phyloP scores from a whole-genome alignment of 805 yeast species.

The Nakazawaea peltata region DNA sequence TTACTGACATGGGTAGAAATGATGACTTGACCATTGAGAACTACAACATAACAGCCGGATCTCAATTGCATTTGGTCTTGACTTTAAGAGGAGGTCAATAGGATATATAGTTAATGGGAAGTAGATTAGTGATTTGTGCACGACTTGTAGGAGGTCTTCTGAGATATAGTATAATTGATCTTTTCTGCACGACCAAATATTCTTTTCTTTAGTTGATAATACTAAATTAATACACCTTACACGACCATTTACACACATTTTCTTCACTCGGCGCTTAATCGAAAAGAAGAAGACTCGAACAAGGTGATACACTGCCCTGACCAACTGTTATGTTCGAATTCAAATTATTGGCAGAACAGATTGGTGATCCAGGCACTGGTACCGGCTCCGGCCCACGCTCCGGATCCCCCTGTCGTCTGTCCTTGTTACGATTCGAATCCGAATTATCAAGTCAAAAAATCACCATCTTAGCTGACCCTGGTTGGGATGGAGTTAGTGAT shows the following conservation, averaged over 20 bases:
- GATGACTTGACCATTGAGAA: slow-evolving; percentile 69
- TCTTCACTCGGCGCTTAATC: no score
- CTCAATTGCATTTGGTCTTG: slow-evolving; percentile 81
- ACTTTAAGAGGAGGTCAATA: slow-evolving; percentile 83
- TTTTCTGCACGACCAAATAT: no score
- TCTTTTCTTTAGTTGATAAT: no score
- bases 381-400: no score
- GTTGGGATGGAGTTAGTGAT: slow-evolving; percentile 54
- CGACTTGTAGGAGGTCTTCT: no score
- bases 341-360: slow-evolving; percentile 7
- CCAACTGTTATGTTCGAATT: slow-evolving; percentile 7
- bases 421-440: slow-evolving; percentile 37
- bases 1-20: slow-evolving; percentile 29
- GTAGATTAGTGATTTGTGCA: not conserved
- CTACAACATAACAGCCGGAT: slow-evolving; percentile 77
- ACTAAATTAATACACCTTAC: no score
- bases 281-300: no score
- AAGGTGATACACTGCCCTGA: no score
- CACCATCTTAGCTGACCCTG: slow-evolving; percentile 61
- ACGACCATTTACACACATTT: no score
- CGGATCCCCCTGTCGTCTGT: slow-evolving; percentile 36
- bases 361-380: slow-evolving; percentile 9
- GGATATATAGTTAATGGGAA: not conserved
- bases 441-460: slow-evolving; percentile 33
- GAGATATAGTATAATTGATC: no score